phyloP scores from a whole-genome alignment of 257 asterid species.

The Paraleonurus japonicus region DNA sequence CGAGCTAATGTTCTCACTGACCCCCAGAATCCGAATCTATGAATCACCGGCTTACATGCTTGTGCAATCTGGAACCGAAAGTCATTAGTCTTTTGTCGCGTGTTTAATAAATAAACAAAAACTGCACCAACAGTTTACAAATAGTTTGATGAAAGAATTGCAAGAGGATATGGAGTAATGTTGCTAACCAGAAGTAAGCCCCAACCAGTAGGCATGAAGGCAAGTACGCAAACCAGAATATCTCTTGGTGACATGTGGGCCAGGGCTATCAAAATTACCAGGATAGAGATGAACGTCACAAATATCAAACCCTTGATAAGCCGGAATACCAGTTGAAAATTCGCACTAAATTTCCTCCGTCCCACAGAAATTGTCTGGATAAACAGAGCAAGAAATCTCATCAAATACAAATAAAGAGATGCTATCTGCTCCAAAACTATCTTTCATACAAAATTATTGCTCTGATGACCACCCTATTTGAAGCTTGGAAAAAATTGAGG shows the following conservation, averaged over 20 bases:
- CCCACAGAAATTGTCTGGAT: constrained; percentile 87
- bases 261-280: constrained; percentile 69
- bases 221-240: constrained; percentile 81
- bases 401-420: neutral
- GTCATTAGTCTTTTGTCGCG: neutral
- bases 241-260: constrained; percentile 77
- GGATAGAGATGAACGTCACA: constrained; percentile 70
- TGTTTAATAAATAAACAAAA: neutral
- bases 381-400: constrained; percentile 11
- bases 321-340: constrained; percentile 88
- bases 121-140: neutral
- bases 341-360: constrained; percentile 87
- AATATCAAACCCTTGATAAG: constrained; percentile 93
- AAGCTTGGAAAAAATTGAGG: neutral
- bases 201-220: constrained; percentile 99
- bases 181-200: constrained; percentile 86
- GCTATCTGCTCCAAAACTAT: neutral
- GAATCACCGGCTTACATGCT: constrained; percentile 83
- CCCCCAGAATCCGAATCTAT: constrained; percentile 81
- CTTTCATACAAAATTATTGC: neutral
- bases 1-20: constrained; percentile 85
- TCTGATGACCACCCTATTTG: neutral
- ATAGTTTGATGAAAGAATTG: neutral
- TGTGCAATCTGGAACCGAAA: constrained; percentile 75
- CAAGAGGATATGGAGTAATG: neutral